Conservation (phyloP, 2,329 filamentous ascomycete species). For the Fusarium sp. region DNA sequence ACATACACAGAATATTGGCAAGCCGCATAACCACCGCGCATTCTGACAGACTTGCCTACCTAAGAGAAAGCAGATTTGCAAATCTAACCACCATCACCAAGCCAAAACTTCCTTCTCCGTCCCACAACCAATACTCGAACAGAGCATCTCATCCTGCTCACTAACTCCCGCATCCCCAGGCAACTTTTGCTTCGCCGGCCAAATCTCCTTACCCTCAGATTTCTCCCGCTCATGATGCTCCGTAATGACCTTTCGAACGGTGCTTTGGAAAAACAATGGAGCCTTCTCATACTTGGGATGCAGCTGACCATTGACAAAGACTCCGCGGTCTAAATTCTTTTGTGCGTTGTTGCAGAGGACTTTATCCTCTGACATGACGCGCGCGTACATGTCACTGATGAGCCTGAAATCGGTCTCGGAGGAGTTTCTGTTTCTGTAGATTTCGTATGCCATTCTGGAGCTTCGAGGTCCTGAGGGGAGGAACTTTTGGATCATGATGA, state of each 20-base stretch:
- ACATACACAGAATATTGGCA: not conserved
- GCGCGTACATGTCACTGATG: conserved; percentile 13
- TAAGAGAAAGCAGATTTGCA: not conserved
- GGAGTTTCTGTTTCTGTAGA: conserved; percentile 28
- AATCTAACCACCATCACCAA: conserved; percentile 1
- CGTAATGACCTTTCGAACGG: conserved; percentile 25
- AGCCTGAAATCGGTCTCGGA: conserved; percentile 15
- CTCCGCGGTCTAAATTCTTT: conserved; percentile 18
- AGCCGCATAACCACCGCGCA: not conserved
- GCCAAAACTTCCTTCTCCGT: conserved; percentile 19
- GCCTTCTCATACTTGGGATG: conserved; percentile 31
- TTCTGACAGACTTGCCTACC: too few relatives aligned
- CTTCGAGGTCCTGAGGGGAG: conserved; percentile 12
- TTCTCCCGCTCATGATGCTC: conserved; percentile 25
- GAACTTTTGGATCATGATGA: conserved; percentile 34
- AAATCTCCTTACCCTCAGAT: conserved; percentile 11
- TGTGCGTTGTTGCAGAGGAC: conserved; percentile 22
- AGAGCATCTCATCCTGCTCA: conserved; percentile 22
- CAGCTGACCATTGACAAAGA: conserved; percentile 27
- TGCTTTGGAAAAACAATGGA: conserved; percentile 27
- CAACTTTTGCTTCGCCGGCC: conserved; percentile 23
- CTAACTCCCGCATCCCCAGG: conserved; percentile 1
- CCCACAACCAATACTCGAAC: conserved; percentile 19
- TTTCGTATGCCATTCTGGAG: conserved; percentile 26
- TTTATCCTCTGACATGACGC: conserved; percentile 30